These are phyloP conservation scores for Dalbergia cochinchinensis DNA, from an alignment of 306 rosid species.

Conservation along the genomic window DNA sequence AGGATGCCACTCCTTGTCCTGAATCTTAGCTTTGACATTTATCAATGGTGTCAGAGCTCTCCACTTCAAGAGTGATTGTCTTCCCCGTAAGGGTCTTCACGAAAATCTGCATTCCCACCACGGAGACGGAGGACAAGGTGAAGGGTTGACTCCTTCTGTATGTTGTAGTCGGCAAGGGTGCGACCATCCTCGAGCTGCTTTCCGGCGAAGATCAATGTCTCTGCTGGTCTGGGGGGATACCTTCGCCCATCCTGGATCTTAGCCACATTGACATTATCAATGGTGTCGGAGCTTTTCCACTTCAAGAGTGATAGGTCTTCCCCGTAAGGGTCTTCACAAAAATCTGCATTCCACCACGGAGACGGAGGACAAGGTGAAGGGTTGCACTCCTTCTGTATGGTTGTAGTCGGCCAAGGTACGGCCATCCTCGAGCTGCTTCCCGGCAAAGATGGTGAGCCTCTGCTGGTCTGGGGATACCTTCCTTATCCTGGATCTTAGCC, in stretches of 20 bases:
- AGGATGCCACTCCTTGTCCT: slow-evolving; percentile 64
- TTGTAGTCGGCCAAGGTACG: slow-evolving; percentile 57
- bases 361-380: slow-evolving; percentile 57
- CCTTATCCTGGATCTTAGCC: slow-evolving; percentile 61
- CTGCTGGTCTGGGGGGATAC: slow-evolving; percentile 62
- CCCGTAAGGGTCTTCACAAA: slow-evolving; percentile 55
- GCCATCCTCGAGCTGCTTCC: slow-evolving; percentile 56
- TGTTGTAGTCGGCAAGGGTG: slow-evolving; percentile 57
- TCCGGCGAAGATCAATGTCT: slow-evolving; percentile 54
- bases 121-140: slow-evolving; percentile 57
- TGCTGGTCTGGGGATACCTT: slow-evolving; percentile 63
- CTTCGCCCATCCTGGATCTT: slow-evolving; percentile 59
- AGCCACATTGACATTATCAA: slow-evolving; percentile 57
- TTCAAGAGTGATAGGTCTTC: slow-evolving; percentile 55
- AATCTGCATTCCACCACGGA: slow-evolving; percentile 60
- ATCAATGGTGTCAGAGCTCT: slow-evolving; percentile 58
- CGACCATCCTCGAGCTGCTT: slow-evolving; percentile 60
- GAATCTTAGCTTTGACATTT: slow-evolving; percentile 59
- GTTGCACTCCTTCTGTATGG: slow-evolving; percentile 61
- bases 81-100: slow-evolving; percentile 57
- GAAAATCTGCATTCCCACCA: slow-evolving; percentile 62
- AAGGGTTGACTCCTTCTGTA: slow-evolving; percentile 57
- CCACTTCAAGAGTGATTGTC: slow-evolving; percentile 59
- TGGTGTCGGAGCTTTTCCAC: slow-evolving; percentile 56
- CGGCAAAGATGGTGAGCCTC: slow-evolving; percentile 54